phyloP scores from a whole-genome alignment of 2,329 filamentous ascomycete genomes.

The Cercospora zeae-maydis region DNA sequence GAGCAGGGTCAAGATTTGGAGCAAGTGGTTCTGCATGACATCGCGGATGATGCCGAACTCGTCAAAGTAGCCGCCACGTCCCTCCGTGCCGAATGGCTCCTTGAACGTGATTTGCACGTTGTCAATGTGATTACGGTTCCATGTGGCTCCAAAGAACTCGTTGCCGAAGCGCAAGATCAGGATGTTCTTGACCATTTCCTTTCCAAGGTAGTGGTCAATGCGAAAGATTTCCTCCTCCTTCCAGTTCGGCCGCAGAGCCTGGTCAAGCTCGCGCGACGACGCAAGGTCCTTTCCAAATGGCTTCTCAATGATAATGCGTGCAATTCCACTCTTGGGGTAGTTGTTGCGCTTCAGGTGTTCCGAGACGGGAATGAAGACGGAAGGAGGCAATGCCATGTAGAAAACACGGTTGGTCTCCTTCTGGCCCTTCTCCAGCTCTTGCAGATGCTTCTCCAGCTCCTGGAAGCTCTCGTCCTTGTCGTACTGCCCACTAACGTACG shows the following conservation, averaged over 20 bases:
- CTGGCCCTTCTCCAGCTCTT: conserved; percentile 76
- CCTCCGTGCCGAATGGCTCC: conserved; percentile 97
- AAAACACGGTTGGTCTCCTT: conserved; percentile 88
- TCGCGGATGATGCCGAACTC: conserved; percentile 99
- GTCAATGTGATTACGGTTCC: conserved; percentile 99
- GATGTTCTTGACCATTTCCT: conserved; percentile 99
- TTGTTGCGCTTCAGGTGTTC: conserved; percentile 96
- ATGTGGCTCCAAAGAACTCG: conserved; percentile 96
- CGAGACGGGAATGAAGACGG: conserved; percentile 96
- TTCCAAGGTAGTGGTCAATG: conserved; percentile 98
- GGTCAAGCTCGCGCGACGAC: conserved; percentile 91
- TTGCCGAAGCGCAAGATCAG: conserved; percentile 97
- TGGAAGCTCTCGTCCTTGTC: conserved; percentile 95
- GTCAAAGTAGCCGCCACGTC: conserved; percentile 96
- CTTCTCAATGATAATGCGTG: conserved; percentile 97
- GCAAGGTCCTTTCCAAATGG: conserved; percentile 96
- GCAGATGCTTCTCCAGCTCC: conserved; percentile 77
- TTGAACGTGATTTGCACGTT: conserved; percentile 99
- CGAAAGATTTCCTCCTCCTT: conserved; percentile 98
- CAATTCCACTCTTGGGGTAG: conserved; percentile 86
- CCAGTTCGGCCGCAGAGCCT: conserved; percentile 95
- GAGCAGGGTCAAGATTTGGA: conserved; percentile 92
- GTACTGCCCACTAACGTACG: conserved; percentile 95
- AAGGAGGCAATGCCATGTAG: conserved; percentile 98
- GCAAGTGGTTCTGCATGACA: conserved; percentile 99